phyloP scores from a whole-genome alignment of 2,329 filamentous ascomycete species.

The Monosporascus ibericus region DNA sequence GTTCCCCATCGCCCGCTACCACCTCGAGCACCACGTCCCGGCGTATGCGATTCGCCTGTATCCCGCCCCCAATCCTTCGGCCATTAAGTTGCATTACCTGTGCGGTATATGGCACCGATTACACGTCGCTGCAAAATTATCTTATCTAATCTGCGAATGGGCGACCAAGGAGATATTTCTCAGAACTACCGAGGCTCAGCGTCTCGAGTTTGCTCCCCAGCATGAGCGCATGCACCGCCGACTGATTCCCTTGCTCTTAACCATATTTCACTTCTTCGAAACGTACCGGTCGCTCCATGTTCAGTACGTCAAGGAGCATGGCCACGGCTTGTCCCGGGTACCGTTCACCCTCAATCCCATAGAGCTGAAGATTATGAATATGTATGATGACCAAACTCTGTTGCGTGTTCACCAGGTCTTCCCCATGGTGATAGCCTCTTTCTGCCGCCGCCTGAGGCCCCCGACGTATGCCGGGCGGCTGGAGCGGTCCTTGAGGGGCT shows the following conservation, averaged over 20 bases:
- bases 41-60: slow-evolving; percentile 56
- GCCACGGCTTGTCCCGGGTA: slow-evolving; percentile 42
- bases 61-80: slow-evolving; percentile 40
- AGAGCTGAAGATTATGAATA: slow-evolving; percentile 54
- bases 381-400: slow-evolving; percentile 59
- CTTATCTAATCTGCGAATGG: slow-evolving; percentile 57
- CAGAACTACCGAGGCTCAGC: slow-evolving; percentile 48
- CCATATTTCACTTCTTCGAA: slow-evolving; percentile 63
- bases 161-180: slow-evolving; percentile 61
- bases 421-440: slow-evolving; percentile 58
- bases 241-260: slow-evolving; percentile 58
- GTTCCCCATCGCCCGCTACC: slow-evolving; percentile 54
- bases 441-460: slow-evolving; percentile 55
- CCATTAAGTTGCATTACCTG: slow-evolving; percentile 53
- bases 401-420: slow-evolving; percentile 60
- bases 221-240: slow-evolving; percentile 58
- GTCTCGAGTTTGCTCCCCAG: slow-evolving; percentile 53
- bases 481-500: slow-evolving; percentile 57
- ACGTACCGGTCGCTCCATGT: slow-evolving; percentile 55
- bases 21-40: slow-evolving; percentile 54
- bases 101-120: slow-evolving; percentile 61
- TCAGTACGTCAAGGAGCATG: slow-evolving; percentile 47
- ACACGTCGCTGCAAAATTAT: slow-evolving; percentile 57
- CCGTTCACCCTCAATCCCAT: slow-evolving; percentile 59
- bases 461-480: slow-evolving; percentile 59